These are phyloP conservation scores for Lecanicillium sp. DNA, from an alignment of 2,329 filamentous ascomycete species.

Conservation along the genomic window DNA sequence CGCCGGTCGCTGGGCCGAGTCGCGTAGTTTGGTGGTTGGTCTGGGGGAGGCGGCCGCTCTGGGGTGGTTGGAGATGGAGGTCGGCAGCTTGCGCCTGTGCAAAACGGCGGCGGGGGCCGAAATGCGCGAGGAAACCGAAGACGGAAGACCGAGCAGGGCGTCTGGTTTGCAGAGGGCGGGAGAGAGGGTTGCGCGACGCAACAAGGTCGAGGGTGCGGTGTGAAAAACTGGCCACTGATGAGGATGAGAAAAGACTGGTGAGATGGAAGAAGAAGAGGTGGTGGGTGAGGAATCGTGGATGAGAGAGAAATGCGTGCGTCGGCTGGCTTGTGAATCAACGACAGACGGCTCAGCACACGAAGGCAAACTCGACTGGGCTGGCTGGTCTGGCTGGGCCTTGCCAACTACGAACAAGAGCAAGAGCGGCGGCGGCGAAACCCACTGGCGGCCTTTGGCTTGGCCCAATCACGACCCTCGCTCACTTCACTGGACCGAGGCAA, in stretches of 20 bases:
- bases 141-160: not conserved
- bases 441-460: not conserved
- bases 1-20: too few relatives aligned
- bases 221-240: too few relatives aligned
- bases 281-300: not conserved
- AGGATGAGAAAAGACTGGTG: not conserved
- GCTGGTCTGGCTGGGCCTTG: too few relatives aligned
- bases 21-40: too few relatives aligned
- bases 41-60: not conserved
- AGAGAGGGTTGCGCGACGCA: not conserved
- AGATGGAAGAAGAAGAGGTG: not conserved
- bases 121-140: constrained; percentile 6
- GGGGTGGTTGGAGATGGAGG: not conserved
- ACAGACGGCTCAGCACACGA: too few relatives aligned
- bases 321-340: constrained; percentile 2
- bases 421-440: too few relatives aligned
- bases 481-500: constrained; percentile 9
- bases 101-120: constrained; percentile 8
- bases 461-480: not conserved
- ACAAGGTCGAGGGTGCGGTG: not conserved
- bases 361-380: too few relatives aligned
- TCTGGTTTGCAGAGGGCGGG: not conserved
- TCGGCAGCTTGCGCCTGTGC: constrained; percentile 9
- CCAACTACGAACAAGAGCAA: too few relatives aligned
- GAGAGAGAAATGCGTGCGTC: not conserved